A percentile compares a stretch with the other conserved stretches of the same genome.
Conservation (phyloP, 768 basidiomycete genomes). For the Lyophyllum shimeji region DNA sequence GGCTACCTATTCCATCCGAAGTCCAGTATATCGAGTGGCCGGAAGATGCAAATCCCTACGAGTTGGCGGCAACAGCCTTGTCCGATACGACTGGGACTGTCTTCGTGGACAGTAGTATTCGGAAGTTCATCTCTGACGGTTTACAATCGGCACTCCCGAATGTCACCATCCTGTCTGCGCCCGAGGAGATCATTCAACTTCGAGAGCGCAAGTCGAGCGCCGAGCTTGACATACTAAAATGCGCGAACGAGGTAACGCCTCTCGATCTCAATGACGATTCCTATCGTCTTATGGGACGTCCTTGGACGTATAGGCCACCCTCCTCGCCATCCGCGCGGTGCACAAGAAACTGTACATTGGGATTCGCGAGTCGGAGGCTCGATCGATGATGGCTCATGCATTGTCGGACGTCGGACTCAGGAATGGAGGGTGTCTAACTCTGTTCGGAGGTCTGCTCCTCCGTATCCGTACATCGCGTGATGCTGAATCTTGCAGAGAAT, state of each 20-base stretch:
- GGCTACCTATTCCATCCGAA: conserved; percentile 52
- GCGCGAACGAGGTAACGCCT: conserved; percentile 71
- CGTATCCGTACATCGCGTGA: conserved; percentile 2
- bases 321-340: conserved; percentile 71
- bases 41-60: conserved; percentile 70
- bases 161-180: conserved; percentile 46
- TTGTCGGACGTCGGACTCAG: conserved; percentile 59
- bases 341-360: conserved; percentile 62
- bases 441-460: conserved; percentile 69
- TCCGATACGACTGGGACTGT: conserved; percentile 33
- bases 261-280: not conserved
- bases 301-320: conserved; percentile 61
- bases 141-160: conserved; percentile 43
- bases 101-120: conserved; percentile 58
- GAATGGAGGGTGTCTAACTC: conserved; percentile 58
- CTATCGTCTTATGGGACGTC: not conserved
- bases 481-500: conserved; percentile 52
- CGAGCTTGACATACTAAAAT: conserved; percentile 72
- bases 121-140: conserved; percentile 67
- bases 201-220: conserved; percentile 73
- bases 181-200: conserved; percentile 53
- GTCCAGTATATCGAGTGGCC: conserved; percentile 52
- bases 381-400: conserved; percentile 53
- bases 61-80: conserved; percentile 36
- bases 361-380: conserved; percentile 73